Conservation (phyloP, 139 green algal genomes). For the Coelastrella sp. region DNA sequence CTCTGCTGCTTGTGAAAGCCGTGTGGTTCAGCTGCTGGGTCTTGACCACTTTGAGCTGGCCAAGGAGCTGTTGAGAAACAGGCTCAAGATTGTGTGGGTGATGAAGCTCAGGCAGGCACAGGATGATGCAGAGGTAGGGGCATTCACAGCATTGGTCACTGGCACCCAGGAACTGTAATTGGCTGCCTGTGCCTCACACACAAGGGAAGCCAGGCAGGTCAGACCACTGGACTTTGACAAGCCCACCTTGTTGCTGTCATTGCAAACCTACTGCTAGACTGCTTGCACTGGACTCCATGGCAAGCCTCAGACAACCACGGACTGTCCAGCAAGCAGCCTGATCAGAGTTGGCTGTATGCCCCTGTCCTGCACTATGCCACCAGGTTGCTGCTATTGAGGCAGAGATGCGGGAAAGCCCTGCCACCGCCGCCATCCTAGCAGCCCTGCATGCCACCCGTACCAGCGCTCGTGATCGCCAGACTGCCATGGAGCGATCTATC, state of each 20-base stretch:
- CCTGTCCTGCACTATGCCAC: neutral
- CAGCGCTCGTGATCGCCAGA: conserved; percentile 63
- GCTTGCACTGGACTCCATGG: too few relatives aligned
- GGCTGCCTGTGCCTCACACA: neutral
- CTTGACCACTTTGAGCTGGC: conserved; percentile 98
- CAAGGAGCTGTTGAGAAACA: conserved; percentile 95
- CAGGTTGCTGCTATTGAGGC: conserved; percentile 72
- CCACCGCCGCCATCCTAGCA: conserved; percentile 82
- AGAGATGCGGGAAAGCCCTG: conserved; percentile 69
- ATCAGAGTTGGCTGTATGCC: neutral
- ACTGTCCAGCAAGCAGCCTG: neutral
- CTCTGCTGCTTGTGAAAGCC: conserved; percentile 82
- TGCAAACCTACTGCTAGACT: too few relatives aligned
- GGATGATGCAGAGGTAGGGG: conserved; percentile 74
- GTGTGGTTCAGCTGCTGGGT: conserved; percentile 91
- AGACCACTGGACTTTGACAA: neutral
- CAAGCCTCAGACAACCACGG: too few relatives aligned
- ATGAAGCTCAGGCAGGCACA: conserved; percentile 87
- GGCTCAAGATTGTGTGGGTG: conserved; percentile 96
- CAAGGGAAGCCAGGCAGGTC: neutral
- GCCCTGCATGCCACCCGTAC: conserved; percentile 85
- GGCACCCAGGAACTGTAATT: neutral
- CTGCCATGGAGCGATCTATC: conserved; percentile 90
- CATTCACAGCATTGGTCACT: neutral
- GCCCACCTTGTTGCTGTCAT: too few relatives aligned